Evolutionary conservation across 768 basidiomycete genomes (phyloP).

Genomic region (Steccherinum ochraceum): DNA sequence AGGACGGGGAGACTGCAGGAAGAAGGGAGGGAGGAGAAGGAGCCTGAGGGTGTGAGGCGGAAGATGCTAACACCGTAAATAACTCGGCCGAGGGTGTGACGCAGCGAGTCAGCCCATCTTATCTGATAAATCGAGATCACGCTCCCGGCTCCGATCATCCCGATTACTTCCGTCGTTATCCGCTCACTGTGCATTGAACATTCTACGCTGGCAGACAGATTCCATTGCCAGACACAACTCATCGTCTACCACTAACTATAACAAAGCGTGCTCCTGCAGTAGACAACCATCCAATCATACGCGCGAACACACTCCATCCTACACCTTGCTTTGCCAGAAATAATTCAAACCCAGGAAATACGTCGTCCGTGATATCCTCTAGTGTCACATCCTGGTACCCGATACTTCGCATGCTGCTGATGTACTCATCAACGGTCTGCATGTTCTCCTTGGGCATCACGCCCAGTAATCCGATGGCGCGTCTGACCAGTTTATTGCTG

Average conservation of each 20-base stretch:
- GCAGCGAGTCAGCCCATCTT: background rate
- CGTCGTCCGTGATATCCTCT: constrained; percentile 50
- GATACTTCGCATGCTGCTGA: constrained; percentile 34
- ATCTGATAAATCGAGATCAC: background rate
- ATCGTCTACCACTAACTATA: constrained; percentile 26
- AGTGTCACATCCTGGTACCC: constrained; percentile 49
- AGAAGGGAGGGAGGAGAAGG: background rate
- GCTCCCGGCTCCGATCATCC: no score
- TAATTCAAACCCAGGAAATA: constrained; percentile 49
- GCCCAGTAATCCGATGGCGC: constrained; percentile 10
- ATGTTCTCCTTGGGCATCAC: constrained; percentile 45
- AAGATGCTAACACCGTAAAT: background rate
- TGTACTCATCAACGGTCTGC: constrained; percentile 40
- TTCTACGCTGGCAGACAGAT: no score
- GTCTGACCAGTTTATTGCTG: constrained; percentile 21
- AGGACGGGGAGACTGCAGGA: background rate
- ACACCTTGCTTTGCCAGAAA: constrained; percentile 41
- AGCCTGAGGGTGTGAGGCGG: background rate
- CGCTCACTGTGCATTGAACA: no score
- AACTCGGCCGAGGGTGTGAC: background rate
- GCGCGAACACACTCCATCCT: constrained; percentile 39
- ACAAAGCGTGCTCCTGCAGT: constrained; percentile 42
- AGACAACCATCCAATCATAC: constrained; percentile 30
- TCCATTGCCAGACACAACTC: background rate
- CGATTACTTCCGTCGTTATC: no score